Conservation (phyloP, 2,329 filamentous ascomycete genomes). For the Phyllosticta capitalensis region DNA sequence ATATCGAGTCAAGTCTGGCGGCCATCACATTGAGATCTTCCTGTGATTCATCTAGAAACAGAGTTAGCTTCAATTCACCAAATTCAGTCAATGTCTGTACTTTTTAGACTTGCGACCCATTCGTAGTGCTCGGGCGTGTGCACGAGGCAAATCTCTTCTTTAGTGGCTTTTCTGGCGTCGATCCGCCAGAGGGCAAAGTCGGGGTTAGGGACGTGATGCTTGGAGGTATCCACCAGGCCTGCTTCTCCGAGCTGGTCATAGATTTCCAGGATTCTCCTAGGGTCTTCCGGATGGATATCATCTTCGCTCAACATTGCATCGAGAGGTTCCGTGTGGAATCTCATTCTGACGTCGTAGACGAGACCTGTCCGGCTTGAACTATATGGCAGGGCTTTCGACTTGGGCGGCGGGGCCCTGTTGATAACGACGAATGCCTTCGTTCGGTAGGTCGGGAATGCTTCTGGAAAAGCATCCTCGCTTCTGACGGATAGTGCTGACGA, state of each 20-base stretch:
- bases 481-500: background rate
- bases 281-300: slow-evolving; percentile 89
- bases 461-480: background rate
- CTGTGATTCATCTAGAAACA: slow-evolving; percentile 31
- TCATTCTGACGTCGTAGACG: slow-evolving; percentile 87
- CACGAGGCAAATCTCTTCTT: slow-evolving; percentile 69
- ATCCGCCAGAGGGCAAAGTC: slow-evolving; percentile 59
- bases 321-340: slow-evolving; percentile 72
- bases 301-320: slow-evolving; percentile 37
- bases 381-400: slow-evolving; percentile 22
- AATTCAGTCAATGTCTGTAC: slow-evolving; percentile 28
- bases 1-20: slow-evolving; percentile 37
- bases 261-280: slow-evolving; percentile 82
- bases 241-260: slow-evolving; percentile 79
- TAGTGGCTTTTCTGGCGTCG: slow-evolving; percentile 63
- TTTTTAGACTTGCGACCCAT: slow-evolving; percentile 55
- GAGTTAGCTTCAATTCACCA: background rate
- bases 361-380: slow-evolving; percentile 34
- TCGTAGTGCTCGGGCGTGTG: slow-evolving; percentile 69
- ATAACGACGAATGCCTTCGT: slow-evolving; percentile 5
- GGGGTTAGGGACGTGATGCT: slow-evolving; percentile 40
- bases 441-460: background rate
- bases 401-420: slow-evolving; percentile 1
- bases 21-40: slow-evolving; percentile 60
- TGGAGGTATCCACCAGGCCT: slow-evolving; percentile 61